Percentiles rank a stretch among this genome's conserved stretches.
These are phyloP conservation scores for Penicillium sp. DNA, from an alignment of 2,329 filamentous ascomycete genomes.

Conservation along the genomic window DNA sequence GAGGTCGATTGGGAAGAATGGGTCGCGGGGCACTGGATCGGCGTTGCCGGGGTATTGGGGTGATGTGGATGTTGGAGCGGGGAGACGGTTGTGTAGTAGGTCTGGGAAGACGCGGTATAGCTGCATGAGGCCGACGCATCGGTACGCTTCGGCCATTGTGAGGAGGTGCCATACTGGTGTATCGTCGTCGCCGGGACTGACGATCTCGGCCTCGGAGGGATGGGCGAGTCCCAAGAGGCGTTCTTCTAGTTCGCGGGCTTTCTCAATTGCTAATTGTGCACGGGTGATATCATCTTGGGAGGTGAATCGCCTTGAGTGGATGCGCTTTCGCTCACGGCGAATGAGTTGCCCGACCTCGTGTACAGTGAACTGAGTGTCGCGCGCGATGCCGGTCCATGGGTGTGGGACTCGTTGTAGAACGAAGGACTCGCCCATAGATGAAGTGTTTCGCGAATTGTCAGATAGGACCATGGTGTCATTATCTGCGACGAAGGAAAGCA, in stretches of 20 bases:
- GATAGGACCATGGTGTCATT: slow-evolving; percentile 38
- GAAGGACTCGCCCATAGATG: slow-evolving; percentile 28
- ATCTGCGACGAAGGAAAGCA: slow-evolving; percentile 54
- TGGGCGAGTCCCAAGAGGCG: slow-evolving; percentile 50
- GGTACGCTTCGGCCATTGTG: slow-evolving; percentile 54
- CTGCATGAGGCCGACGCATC: slow-evolving; percentile 54
- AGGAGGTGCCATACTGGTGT: slow-evolving; percentile 56
- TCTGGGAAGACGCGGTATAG: slow-evolving; percentile 57
- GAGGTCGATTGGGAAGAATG: slow-evolving; percentile 25
- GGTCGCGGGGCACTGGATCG: slow-evolving; percentile 15
- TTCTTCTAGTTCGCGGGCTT: slow-evolving; percentile 47
- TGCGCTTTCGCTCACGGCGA: slow-evolving; percentile 38
- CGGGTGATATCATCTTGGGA: slow-evolving; percentile 36
- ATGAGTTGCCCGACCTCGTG: slow-evolving; percentile 50
- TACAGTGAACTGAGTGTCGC: slow-evolving; percentile 38
- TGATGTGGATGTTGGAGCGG: slow-evolving; percentile 13
- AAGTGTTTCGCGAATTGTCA: slow-evolving; percentile 12
- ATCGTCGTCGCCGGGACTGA: slow-evolving; percentile 53
- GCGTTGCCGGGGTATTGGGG: slow-evolving; percentile 2
- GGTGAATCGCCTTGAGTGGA: slow-evolving; percentile 38
- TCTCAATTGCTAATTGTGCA: slow-evolving; percentile 37
- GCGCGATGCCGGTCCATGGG: slow-evolving; percentile 43
- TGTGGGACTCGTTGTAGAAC: slow-evolving; percentile 40
- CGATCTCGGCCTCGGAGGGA: slow-evolving; percentile 49
- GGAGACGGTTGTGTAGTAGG: slow-evolving; percentile 48